Conservation (phyloP, 2,329 filamentous ascomycete species). For the Dothideomycetes sp. region DNA sequence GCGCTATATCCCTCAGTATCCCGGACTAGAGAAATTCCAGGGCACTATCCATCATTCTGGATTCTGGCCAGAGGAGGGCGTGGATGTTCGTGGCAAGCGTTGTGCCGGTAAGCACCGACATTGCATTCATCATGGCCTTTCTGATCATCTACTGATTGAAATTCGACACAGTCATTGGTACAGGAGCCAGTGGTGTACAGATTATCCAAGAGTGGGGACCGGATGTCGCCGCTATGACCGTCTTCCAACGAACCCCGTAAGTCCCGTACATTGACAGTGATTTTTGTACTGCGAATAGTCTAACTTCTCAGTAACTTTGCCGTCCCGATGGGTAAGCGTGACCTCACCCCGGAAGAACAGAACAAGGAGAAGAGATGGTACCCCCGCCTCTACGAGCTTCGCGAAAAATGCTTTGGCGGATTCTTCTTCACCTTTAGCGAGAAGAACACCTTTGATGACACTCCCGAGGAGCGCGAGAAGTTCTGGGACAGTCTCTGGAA, state of each 20-base stretch:
- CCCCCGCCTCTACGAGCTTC: slow-evolving; percentile 38
- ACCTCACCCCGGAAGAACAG: slow-evolving; percentile 41
- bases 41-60: slow-evolving; percentile 45
- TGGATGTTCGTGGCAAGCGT: slow-evolving; percentile 50
- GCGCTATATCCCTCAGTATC: slow-evolving; percentile 50
- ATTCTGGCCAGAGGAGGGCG: slow-evolving; percentile 42
- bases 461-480: slow-evolving; percentile 28
- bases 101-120: slow-evolving; percentile 30
- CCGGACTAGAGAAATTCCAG: slow-evolving; percentile 48
- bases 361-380: slow-evolving; percentile 30
- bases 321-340: slow-evolving; percentile 46
- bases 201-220: slow-evolving; percentile 50
- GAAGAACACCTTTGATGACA: slow-evolving; percentile 40
- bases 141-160: too few species aligned
- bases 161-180: slow-evolving; percentile 56
- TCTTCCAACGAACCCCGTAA: slow-evolving; percentile 54
- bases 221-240: slow-evolving; percentile 41
- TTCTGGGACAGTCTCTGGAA: slow-evolving; percentile 31
- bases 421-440: slow-evolving; percentile 47
- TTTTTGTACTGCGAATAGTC: not conserved
- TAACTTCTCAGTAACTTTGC: slow-evolving; percentile 38
- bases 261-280: not conserved
- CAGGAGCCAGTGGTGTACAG: slow-evolving; percentile 54
- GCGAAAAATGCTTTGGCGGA: slow-evolving; percentile 45
- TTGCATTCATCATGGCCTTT: too few species aligned